Conservation (phyloP, 1,284 basidiomycete species). For the Tylopilus orsonianus region DNA sequence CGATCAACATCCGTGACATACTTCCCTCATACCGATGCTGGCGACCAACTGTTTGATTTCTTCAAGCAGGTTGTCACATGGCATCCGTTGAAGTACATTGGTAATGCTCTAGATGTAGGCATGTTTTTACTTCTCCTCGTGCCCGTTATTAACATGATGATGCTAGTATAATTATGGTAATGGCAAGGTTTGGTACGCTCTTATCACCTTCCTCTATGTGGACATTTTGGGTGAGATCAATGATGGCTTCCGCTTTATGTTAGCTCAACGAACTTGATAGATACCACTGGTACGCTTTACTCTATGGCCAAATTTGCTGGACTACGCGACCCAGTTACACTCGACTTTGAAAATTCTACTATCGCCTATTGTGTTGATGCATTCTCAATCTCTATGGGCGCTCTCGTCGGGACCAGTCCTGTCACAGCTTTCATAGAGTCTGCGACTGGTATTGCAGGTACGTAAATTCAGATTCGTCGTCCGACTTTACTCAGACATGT, state of each 20-base stretch:
- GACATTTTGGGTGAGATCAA: slow-evolving; percentile 67
- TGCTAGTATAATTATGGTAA: slow-evolving; percentile 57
- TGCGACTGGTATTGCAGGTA: slow-evolving; percentile 72
- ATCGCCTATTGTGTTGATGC: slow-evolving; percentile 85
- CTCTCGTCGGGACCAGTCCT: slow-evolving; percentile 83
- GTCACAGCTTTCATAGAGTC: slow-evolving; percentile 89
- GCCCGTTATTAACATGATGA: neutral
- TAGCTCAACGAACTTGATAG: slow-evolving; percentile 18
- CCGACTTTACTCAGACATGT: neutral
- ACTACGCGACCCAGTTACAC: slow-evolving; percentile 78
- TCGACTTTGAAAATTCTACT: slow-evolving; percentile 87
- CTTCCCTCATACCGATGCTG: slow-evolving; percentile 73
- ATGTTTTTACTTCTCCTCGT: neutral
- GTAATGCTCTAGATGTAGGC: slow-evolving; percentile 65
- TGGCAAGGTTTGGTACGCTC: slow-evolving; percentile 83
- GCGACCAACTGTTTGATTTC: slow-evolving; percentile 77
- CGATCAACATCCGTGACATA: slow-evolving; percentile 77
- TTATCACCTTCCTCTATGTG: slow-evolving; percentile 88
- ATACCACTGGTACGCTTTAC: slow-evolving; percentile 76
- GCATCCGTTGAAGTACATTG: slow-evolving; percentile 60
- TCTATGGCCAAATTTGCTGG: slow-evolving; percentile 94
- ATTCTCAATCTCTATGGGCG: slow-evolving; percentile 78
- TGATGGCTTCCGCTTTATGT: neutral
- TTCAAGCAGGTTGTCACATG: slow-evolving; percentile 88
- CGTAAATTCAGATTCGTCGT: slow-evolving; percentile 16